Evolutionary conservation across 345 rosid species (phyloP).

Genomic region (Citrus unshiu): DNA sequence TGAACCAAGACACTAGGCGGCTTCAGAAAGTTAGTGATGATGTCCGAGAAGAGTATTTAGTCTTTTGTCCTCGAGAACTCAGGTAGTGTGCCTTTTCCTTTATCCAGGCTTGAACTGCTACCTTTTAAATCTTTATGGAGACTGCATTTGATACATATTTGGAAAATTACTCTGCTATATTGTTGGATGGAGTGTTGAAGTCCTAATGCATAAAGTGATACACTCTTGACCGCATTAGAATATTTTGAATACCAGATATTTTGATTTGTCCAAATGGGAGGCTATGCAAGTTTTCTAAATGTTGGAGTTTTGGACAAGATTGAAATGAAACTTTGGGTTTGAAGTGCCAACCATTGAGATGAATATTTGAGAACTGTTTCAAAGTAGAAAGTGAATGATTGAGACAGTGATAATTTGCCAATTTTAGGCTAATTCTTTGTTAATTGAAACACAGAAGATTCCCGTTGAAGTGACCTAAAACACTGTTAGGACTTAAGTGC

Average conservation of each 20-base stretch:
- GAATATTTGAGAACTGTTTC: not conserved
- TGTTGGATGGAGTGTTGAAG: not conserved
- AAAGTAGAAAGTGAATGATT: not conserved
- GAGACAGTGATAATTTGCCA: not conserved
- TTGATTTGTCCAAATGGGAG: not conserved
- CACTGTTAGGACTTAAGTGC: not conserved
- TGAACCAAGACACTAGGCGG: slow-evolving; percentile 91
- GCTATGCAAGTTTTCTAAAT: not conserved
- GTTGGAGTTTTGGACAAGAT: not conserved
- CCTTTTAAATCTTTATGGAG: not conserved
- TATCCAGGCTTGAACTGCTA: not conserved
- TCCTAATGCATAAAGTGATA: not conserved
- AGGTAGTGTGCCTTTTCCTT: slow-evolving; percentile 39
- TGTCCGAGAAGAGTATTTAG: slow-evolving; percentile 74
- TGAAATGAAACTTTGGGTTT: not conserved
- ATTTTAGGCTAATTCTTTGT: not conserved
- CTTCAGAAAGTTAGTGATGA: slow-evolving; percentile 88
- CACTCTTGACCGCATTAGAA: not conserved
- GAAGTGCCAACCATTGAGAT: not conserved
- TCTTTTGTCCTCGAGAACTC: slow-evolving; percentile 67
- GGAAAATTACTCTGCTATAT: not conserved
- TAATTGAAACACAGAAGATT: not conserved
- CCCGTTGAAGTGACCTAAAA: not conserved
- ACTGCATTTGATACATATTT: not conserved
- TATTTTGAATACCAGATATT: not conserved